Evolutionary conservation across 768 basidiomycete species (phyloP).

Genomic region (Calocybe gangraenosa): DNA sequence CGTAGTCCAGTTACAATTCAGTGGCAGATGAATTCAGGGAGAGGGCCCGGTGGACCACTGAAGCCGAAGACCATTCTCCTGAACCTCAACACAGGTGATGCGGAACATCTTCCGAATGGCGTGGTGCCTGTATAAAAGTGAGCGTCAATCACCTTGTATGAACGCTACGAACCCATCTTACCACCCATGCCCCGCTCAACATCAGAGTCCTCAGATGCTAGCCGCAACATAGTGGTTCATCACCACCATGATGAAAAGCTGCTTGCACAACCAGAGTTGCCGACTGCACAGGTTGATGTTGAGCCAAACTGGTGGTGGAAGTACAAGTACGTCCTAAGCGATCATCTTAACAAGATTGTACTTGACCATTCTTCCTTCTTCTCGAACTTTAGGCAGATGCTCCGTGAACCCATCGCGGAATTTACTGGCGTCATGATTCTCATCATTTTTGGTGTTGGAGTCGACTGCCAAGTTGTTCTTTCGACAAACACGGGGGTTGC

Average conservation of each 20-base stretch:
- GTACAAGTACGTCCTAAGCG: slow-evolving; percentile 19
- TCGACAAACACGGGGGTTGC: slow-evolving; percentile 36
- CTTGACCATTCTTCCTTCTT: background rate
- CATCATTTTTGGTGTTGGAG: slow-evolving; percentile 47
- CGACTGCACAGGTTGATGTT: background rate
- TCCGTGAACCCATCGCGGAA: slow-evolving; percentile 43
- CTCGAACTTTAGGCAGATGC: slow-evolving; percentile 20
- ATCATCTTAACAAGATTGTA: background rate
- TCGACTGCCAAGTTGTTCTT: slow-evolving; percentile 45
- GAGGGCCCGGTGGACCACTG: no score
- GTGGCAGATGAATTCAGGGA: no score
- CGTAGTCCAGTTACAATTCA: background rate
- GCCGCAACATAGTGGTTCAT: background rate
- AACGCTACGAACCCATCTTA: background rate
- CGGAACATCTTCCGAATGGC: slow-evolving; percentile 2
- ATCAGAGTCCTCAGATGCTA: slow-evolving; percentile 1
- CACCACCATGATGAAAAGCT: background rate
- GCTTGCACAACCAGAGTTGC: background rate
- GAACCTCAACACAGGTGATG: background rate
- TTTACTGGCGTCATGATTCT: slow-evolving; percentile 52
- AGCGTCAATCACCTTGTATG: background rate
- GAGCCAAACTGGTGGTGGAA: slow-evolving; percentile 23
- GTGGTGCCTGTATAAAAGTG: background rate
- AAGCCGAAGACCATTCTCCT: background rate
- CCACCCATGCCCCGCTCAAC: background rate